Conservation (phyloP, 352 stramenopile species). For the Elongisporangium prolatum region DNA sequence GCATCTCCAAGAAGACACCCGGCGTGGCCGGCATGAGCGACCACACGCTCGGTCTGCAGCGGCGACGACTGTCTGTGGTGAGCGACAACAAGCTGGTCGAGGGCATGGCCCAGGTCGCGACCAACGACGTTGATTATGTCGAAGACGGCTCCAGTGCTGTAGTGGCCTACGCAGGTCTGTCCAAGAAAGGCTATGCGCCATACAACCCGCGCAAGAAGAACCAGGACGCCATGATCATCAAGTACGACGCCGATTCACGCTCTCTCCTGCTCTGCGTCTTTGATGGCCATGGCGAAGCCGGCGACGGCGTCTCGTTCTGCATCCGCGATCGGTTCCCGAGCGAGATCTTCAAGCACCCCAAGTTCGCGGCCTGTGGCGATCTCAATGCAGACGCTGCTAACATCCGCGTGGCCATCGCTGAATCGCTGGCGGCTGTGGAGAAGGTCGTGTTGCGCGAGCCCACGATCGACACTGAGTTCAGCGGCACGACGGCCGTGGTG, state of each 20-base stretch:
- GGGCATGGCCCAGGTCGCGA: conserved; percentile 59
- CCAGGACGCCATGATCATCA: conserved; percentile 96
- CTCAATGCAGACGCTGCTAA: conserved; percentile 50
- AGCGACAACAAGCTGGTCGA: conserved; percentile 84
- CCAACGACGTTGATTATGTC: conserved; percentile 56
- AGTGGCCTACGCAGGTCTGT: conserved; percentile 64
- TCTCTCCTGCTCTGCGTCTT: conserved; percentile 94
- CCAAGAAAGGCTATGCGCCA: conserved; percentile 81
- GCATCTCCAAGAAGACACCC: conserved; percentile 71
- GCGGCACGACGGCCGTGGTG: conserved; percentile 80
- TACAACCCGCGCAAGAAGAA: conserved; percentile 98
- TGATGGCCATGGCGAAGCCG: conserved; percentile 95
- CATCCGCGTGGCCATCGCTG: conserved; percentile 52
- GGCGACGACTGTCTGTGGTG: conserved; percentile 62
- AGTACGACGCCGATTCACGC: conserved; percentile 88
- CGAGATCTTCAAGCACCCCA: conserved; percentile 90
- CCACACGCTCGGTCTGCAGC: conserved; percentile 58
- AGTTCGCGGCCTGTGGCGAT: conserved; percentile 55
- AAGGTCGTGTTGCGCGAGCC: conserved; percentile 85
- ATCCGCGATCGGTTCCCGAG: conserved; percentile 88
- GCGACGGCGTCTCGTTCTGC: conserved; percentile 87
- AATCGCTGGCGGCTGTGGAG: conserved; percentile 60
- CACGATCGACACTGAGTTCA: conserved; percentile 93
- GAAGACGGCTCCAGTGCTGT: conserved; percentile 56
- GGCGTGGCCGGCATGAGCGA: conserved; percentile 34